A percentile compares a stretch with the other conserved stretches of the same genome.
Conservation (phyloP, 371 early-diverging fungal species). For the Actinomortierella wolfii region DNA sequence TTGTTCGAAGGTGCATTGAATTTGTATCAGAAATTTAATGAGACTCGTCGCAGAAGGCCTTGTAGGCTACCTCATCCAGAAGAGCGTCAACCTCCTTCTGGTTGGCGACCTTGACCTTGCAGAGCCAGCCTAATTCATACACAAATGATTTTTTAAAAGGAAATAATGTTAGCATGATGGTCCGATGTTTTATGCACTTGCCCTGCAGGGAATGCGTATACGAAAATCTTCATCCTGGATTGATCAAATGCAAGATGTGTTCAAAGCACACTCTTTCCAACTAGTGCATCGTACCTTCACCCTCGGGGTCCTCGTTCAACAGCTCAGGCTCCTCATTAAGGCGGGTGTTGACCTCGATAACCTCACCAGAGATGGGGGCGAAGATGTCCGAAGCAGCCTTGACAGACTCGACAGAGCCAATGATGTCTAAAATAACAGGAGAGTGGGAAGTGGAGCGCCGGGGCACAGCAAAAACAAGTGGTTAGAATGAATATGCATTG, state of each 20-base stretch:
- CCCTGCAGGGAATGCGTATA: background rate
- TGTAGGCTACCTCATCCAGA: conserved; percentile 77
- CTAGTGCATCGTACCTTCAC: conserved; percentile 77
- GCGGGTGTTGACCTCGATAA: conserved; percentile 76
- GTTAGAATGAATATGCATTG: background rate
- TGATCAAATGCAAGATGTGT: background rate
- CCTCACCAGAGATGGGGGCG: conserved; percentile 85
- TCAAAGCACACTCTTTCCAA: background rate
- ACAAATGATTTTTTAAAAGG: conserved; percentile 1
- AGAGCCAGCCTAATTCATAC: conserved; percentile 81
- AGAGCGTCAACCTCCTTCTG: conserved; percentile 72
- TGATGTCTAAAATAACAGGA: conserved; percentile 52
- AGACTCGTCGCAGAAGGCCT: conserved; percentile 49
- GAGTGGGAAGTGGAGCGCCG: background rate
- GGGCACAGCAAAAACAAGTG: conserved; percentile 5
- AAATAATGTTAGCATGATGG: conserved; percentile 6
- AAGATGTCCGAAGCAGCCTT: conserved; percentile 96
- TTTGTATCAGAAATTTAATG: conserved; percentile 23
- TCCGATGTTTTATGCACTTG: background rate
- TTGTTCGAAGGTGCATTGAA: too few species aligned
- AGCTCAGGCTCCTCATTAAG: conserved; percentile 72
- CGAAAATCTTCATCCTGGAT: background rate
- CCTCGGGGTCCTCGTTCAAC: conserved; percentile 81
- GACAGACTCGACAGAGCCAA: conserved; percentile 94
- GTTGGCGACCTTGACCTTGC: conserved; percentile 83